These are phyloP conservation scores for Fusarium graminum DNA, from an alignment of 2,329 filamentous ascomycete genomes.

Conservation along the genomic window DNA sequence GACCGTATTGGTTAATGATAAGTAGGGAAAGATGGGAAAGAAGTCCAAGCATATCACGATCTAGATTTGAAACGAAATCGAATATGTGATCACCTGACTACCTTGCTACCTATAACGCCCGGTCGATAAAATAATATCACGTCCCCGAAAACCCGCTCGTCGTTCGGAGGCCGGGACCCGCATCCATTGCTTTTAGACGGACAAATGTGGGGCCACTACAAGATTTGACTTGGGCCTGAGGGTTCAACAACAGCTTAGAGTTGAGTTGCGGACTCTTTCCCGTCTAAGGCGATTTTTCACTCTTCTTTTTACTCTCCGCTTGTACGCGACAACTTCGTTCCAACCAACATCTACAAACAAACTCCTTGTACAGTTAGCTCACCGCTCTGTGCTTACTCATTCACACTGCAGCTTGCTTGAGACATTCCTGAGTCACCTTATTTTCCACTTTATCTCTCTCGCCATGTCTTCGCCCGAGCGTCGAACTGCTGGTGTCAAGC, in stretches of 20 bases:
- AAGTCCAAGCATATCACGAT: neutral
- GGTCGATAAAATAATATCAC: neutral
- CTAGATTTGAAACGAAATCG: too few relatives aligned
- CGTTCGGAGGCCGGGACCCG: slow-evolving; percentile 37
- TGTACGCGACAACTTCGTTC: slow-evolving; percentile 14
- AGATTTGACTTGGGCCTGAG: slow-evolving; percentile 33
- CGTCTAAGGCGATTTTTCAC: slow-evolving; percentile 25
- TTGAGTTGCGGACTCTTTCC: slow-evolving; percentile 20
- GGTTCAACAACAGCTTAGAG: slow-evolving; percentile 35
- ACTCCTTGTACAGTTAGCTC: neutral
- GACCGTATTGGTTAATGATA: neutral
- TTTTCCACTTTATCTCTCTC: slow-evolving; percentile 17
- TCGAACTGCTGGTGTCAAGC: slow-evolving; percentile 57
- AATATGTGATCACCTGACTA: too few relatives aligned
- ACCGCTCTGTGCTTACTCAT: slow-evolving; percentile 5
- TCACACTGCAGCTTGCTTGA: slow-evolving; percentile 25
- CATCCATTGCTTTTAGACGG: slow-evolving; percentile 15
- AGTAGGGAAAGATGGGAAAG: neutral
- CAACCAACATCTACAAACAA: slow-evolving; percentile 1
- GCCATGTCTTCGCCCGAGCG: slow-evolving; percentile 58
- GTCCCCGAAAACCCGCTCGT: slow-evolving; percentile 16
- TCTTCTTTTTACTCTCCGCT: slow-evolving; percentile 19
- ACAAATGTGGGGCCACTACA: slow-evolving; percentile 31
- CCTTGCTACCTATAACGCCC: neutral
- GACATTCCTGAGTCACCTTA: slow-evolving; percentile 17